Evolutionary conservation across 306 rosid genomes (phyloP), one percentile per base, ranked within the genome.

Genomic region (Cicer yamashitae): DNA sequence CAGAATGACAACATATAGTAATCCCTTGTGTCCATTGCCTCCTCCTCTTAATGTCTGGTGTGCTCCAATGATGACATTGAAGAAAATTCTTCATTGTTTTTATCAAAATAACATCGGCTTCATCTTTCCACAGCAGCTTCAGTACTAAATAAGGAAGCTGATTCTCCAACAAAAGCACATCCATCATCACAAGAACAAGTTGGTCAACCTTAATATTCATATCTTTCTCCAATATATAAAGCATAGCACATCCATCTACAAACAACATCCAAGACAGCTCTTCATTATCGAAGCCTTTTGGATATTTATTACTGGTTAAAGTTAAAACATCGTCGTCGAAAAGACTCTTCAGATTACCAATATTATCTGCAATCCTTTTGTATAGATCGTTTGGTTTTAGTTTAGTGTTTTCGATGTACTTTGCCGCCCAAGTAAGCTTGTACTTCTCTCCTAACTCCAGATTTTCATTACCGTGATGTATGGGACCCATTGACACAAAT

Each of bases 111-210:
- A 0, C 2, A 0, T 41, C 34, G 2, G 8, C 0, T 1, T 12
- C 20, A 13, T 10, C 6, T 10, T 1, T 22, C 82, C 61, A 62
- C 6, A 71, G 7, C 5, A 41, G 56, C 1, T 40, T 6, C 8
- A 79, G 43, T 10, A 79, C 17, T 1, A 4, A 8, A 7, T 1
- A 71, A 0, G 78, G 82, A 51, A 79, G 67, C 13, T 79, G 82
- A 44, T 62, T 79, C 73, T 79, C 78, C 3, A 79, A 7, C 67
- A 79, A 34, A 22, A 79, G 73, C 73, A 63, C 67, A 20, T 79
- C 77, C 60, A 4, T 37, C 30, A 64, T 67, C 45, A 72, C 60
- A 25, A 71, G 82, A 17, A 47, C 74, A 0, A 79, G 34, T 18
- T 71, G 60, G 6, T 79, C 78, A 7, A 30, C 7, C 68, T 79